These are phyloP conservation scores for Phytophthora chlamydospora DNA, from an alignment of 352 stramenopile species.

Conservation along the genomic window DNA sequence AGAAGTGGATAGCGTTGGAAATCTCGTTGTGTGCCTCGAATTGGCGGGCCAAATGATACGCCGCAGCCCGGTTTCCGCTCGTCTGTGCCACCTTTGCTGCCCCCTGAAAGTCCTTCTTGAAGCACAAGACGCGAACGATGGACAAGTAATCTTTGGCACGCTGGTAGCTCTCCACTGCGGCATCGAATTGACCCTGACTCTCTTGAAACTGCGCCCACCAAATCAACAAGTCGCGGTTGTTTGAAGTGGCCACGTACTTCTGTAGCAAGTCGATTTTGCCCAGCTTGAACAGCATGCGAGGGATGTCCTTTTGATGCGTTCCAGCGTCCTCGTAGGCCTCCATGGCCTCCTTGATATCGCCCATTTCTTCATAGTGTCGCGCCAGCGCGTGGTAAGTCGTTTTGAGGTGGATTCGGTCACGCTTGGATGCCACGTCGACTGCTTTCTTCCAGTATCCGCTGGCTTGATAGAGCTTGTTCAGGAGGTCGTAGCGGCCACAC, in stretches of 20 bases:
- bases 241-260: slow-evolving; percentile 89
- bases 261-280: slow-evolving; percentile 91
- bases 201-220: slow-evolving; percentile 96
- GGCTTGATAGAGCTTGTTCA: slow-evolving; percentile 93
- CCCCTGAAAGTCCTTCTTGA: slow-evolving; percentile 86
- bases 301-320: slow-evolving; percentile 91
- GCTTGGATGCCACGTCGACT: slow-evolving; percentile 84
- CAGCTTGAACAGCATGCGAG: slow-evolving; percentile 93
- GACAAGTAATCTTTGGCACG: slow-evolving; percentile 88
- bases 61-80: slow-evolving; percentile 70
- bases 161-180: slow-evolving; percentile 90
- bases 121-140: slow-evolving; percentile 92
- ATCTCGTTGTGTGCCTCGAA: slow-evolving; percentile 86
- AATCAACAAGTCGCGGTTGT: slow-evolving; percentile 86
- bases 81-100: slow-evolving; percentile 89
- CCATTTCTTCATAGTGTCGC: slow-evolving; percentile 90
- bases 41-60: slow-evolving; percentile 89
- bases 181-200: slow-evolving; percentile 87
- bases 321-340: slow-evolving; percentile 92
- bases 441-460: slow-evolving; percentile 93
- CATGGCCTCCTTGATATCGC: slow-evolving; percentile 90
- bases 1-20: slow-evolving; percentile 92
- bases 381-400: slow-evolving; percentile 91
- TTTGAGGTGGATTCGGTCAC: slow-evolving; percentile 93
- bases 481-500: slow-evolving; percentile 90